A percentile compares a stretch with the other conserved stretches of the same genome.
phyloP scores from a whole-genome alignment of 345 rosid genomes.

The Euphorbia lathyris region DNA sequence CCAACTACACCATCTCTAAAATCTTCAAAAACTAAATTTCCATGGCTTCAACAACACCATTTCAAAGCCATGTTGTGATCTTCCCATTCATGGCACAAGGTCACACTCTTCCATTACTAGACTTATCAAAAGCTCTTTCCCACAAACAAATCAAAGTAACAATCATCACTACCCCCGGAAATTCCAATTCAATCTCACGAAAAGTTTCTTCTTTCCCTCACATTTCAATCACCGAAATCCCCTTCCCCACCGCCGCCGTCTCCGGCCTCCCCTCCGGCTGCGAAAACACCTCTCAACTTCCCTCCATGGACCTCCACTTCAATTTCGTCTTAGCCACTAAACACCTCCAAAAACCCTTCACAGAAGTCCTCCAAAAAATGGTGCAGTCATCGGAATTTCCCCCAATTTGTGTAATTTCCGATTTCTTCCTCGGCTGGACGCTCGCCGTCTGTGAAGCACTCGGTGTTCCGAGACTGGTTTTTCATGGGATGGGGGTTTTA shows the following conservation, averaged over 20 bases:
- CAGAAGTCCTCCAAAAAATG: conserved; percentile 2
- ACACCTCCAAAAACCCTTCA: conserved; percentile 16
- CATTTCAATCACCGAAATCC: conserved; percentile 13
- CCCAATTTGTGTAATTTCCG: conserved; percentile 21
- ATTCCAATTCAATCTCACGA: conserved; percentile 15
- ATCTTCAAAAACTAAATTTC: no score
- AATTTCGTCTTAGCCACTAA: conserved; percentile 19
- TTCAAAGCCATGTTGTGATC: conserved; percentile 20
- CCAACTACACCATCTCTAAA: no score
- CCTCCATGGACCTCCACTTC: conserved; percentile 10
- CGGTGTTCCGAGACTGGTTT: conserved; percentile 21
- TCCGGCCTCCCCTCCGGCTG: conserved; percentile 15
- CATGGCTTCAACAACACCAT: conserved; percentile 4
- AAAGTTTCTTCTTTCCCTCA: neutral
- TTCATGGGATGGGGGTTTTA: conserved; percentile 25
- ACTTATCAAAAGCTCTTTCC: conserved; percentile 48
- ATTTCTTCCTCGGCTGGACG: conserved; percentile 29
- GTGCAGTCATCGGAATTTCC: conserved; percentile 1
- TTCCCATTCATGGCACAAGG: conserved; percentile 65
- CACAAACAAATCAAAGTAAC: conserved; percentile 37
- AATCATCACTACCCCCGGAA: conserved; percentile 44
- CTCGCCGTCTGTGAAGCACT: conserved; percentile 9
- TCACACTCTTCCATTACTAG: conserved; percentile 53
- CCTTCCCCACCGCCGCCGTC: conserved; percentile 19
- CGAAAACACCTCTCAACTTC: conserved; percentile 23